Evolutionary conservation across 2,329 filamentous ascomycete genomes (phyloP).

Genomic region (Colletotrichum zoysiae): DNA sequence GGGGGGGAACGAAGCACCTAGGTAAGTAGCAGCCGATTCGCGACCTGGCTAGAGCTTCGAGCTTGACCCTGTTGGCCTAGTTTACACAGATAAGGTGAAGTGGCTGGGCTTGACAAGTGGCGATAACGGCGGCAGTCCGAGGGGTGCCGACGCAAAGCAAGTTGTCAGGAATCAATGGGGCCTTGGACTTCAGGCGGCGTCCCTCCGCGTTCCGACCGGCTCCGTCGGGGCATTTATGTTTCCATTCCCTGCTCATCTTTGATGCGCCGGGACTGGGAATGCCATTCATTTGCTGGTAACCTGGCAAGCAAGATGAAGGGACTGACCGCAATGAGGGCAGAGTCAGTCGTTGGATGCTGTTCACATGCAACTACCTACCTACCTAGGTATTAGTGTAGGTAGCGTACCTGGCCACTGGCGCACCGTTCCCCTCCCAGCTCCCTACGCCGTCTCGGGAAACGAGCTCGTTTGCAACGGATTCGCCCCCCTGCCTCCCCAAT

Average conservation of each 20-base stretch:
- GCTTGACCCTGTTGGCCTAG: slow-evolving; percentile 3
- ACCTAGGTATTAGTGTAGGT: background rate
- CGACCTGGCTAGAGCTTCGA: slow-evolving; percentile 14
- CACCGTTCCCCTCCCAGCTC: slow-evolving; percentile 30
- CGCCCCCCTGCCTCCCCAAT: slow-evolving; percentile 12
- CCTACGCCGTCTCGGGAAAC: slow-evolving; percentile 21
- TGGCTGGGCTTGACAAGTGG: slow-evolving; percentile 2
- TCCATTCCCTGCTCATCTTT: slow-evolving; percentile 31
- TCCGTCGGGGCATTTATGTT: slow-evolving; percentile 36
- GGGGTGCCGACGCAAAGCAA: background rate
- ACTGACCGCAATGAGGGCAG: too few relatives aligned
- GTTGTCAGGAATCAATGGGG: background rate
- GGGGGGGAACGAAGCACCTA: slow-evolving; percentile 14
- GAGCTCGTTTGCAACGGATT: slow-evolving; percentile 32
- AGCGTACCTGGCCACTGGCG: background rate
- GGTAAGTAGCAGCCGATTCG: background rate
- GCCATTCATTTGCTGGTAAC: background rate
- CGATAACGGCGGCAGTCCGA: background rate
- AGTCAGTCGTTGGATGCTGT: background rate
- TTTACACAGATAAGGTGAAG: background rate
- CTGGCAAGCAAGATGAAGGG: background rate
- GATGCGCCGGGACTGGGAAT: background rate
- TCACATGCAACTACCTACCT: slow-evolving; percentile 32
- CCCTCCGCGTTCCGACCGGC: slow-evolving; percentile 1
- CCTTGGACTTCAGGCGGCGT: background rate